Evolutionary conservation across 2,329 filamentous ascomycete genomes (phyloP).

Genomic region (Capronia coronata): DNA sequence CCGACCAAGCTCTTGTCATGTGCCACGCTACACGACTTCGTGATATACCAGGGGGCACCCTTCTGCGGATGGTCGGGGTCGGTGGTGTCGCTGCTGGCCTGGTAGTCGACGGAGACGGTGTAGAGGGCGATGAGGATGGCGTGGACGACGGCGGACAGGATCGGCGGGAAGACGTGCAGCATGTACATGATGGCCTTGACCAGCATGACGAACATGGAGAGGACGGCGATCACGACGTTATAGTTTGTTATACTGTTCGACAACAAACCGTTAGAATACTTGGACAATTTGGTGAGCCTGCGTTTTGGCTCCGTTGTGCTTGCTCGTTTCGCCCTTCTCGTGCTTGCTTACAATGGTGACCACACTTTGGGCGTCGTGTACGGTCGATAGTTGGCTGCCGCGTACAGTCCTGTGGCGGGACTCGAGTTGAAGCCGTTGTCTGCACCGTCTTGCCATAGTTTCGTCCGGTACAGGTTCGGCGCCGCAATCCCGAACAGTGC

Average conservation of each 20-base stretch:
- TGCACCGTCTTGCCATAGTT: conserved; percentile 56
- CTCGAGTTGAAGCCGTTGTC: conserved; percentile 58
- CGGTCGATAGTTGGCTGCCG: conserved; percentile 52
- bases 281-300: too few species aligned
- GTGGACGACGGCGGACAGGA: conserved; percentile 50
- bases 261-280: too few species aligned
- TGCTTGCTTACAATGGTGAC: conserved; percentile 50
- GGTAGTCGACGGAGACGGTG: conserved; percentile 49
- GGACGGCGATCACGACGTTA: conserved; percentile 55
- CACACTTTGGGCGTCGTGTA: conserved; percentile 52
- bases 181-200: conserved; percentile 52
- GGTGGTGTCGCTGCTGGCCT: conserved; percentile 53
- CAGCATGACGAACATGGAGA: conserved; percentile 56
- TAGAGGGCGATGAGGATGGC: conserved; percentile 47
- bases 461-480: conserved; percentile 55
- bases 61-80: conserved; percentile 49
- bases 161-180: conserved; percentile 52
- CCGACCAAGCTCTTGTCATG: conserved; percentile 39
- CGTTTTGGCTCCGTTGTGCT: too few species aligned
- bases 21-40: conserved; percentile 53
- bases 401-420: conserved; percentile 51
- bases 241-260: conserved; percentile 51
- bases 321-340: too few species aligned
- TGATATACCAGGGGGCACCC: conserved; percentile 58
- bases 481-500: conserved; percentile 57